Conservation (phyloP, 306 rosid genomes). For the Lathyrus tuberosus region DNA sequence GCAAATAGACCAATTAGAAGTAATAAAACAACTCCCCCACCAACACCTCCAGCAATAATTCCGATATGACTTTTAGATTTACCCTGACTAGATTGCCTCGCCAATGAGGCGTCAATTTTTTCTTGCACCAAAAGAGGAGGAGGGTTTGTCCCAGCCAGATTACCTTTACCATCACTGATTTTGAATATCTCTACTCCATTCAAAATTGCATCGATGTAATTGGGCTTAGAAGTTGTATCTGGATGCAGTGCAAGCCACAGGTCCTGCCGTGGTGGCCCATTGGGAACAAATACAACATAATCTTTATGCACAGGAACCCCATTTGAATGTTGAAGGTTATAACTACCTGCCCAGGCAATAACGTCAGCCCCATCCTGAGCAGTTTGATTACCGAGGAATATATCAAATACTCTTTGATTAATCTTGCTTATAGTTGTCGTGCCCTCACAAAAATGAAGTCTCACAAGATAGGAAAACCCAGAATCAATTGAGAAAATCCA, state of each 20-base stretch:
- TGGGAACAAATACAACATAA: constrained; percentile 62
- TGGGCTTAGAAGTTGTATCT: constrained; percentile 2
- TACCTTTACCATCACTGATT: constrained; percentile 55
- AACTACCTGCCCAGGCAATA: constrained; percentile 26
- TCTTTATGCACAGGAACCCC: constrained; percentile 61
- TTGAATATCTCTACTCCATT: constrained; percentile 92
- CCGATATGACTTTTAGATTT: constrained; percentile 58
- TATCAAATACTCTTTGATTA: constrained; percentile 73
- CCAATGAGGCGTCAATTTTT: constrained; percentile 55
- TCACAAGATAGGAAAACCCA: constrained; percentile 79
- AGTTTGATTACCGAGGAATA: constrained; percentile 71
- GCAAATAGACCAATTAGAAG: constrained; percentile 62
- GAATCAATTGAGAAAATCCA: constrained; percentile 80
- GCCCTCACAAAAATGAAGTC: constrained; percentile 92
- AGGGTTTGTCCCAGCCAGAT: constrained; percentile 85
- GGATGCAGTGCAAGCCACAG: constrained; percentile 84
- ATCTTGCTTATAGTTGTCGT: constrained; percentile 32
- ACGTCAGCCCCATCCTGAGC: constrained; percentile 59
- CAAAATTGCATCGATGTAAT: constrained; percentile 61
- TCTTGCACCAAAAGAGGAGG: constrained; percentile 61
- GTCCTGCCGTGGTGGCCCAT: constrained; percentile 70
- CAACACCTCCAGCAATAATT: constrained; percentile 67
- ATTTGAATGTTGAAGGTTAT: constrained; percentile 41
- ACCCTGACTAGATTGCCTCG: constrained; percentile 49
- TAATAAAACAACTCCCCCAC: constrained; percentile 68